Base-by-base conservation (phyloP, 306 rosid species). In the Citrullus colocynthis region DNA sequence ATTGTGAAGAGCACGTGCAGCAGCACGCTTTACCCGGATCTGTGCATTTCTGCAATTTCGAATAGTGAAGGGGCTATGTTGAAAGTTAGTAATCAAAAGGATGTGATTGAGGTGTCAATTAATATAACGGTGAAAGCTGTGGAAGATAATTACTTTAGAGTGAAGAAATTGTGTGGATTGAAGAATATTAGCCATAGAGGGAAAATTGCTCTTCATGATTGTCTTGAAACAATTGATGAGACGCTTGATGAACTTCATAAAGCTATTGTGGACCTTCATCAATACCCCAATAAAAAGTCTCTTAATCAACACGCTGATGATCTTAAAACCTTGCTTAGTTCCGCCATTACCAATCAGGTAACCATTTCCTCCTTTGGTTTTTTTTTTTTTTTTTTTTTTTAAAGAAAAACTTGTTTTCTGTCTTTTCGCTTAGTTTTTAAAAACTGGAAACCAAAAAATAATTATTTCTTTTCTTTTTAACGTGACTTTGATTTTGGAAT, bases 271-370 rank as follows among this genome's bases (percentile, higher is more conserved):
- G 87, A 95, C n/a, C 91, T 95, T 7, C 18, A 74, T 0, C 13
- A 52, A 0, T 88, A 93, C 52, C 97, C 96, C 0, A 81, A 59
- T 51, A 84, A 85, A 48, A 93, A 88, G 52, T 70, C 93, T 0
- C 55, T 93, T 11, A 52, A 49, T 44, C 85, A 84, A 6, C 93
- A 89, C 21, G 97, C 93, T 0, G 92, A 90, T 10, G 97, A 95
- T 45, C 88, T 95, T 2, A 89, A 88, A 69, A 95, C 96, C 0
- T 71, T 92, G 1, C 79, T 95, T 5, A 92, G 97, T 54, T 74
- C 97, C 32, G 89, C 98, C 61, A 90, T 95, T 7, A 95, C 98
- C 11, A 88, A 94, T 81, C 98, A 73, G 74, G 73, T 58, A 58
- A 39, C 44, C 44, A 32, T 24, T 1, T 0, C 28, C 28, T 24